These are phyloP conservation scores for Neofusicoccum parvum DNA, from an alignment of 2,329 filamentous ascomycete genomes.

Conservation along the genomic window DNA sequence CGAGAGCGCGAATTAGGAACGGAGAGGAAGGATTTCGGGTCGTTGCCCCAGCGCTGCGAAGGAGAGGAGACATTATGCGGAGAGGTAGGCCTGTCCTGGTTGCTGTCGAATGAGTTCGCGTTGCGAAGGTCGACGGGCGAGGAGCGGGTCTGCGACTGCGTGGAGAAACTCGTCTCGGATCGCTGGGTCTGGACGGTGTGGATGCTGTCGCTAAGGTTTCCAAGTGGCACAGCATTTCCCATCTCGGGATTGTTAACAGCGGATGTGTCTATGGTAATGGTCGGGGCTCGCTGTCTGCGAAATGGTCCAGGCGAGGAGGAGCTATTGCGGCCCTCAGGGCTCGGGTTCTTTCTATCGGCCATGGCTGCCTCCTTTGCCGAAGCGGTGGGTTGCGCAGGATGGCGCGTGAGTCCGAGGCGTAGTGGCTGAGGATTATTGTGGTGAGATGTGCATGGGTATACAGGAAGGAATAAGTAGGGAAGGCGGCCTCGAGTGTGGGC, in stretches of 20 bases:
- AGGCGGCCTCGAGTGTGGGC: neutral
- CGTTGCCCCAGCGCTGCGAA: slow-evolving; percentile 52
- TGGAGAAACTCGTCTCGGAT: slow-evolving; percentile 23
- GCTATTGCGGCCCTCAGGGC: slow-evolving; percentile 26
- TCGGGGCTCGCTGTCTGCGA: slow-evolving; percentile 48
- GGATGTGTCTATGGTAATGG: slow-evolving; percentile 57
- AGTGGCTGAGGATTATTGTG: slow-evolving; percentile 13
- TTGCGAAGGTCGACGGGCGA: slow-evolving; percentile 42
- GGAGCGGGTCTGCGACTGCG: slow-evolving; percentile 34
- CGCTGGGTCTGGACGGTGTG: slow-evolving; percentile 27
- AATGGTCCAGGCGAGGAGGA: slow-evolving; percentile 33
- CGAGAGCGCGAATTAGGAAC: slow-evolving; percentile 66
- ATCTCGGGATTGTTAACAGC: slow-evolving; percentile 44
- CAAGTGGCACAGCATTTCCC: slow-evolving; percentile 38
- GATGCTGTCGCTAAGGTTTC: slow-evolving; percentile 30
- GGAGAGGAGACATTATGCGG: slow-evolving; percentile 70
- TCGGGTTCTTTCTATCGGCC: slow-evolving; percentile 30
- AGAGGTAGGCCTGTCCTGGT: slow-evolving; percentile 65
- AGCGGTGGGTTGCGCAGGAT: slow-evolving; percentile 2
- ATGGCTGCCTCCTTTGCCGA: slow-evolving; percentile 26
- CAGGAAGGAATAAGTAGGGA: slow-evolving; percentile 18
- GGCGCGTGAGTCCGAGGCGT: slow-evolving; percentile 1
- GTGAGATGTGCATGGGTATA: slow-evolving; percentile 20
- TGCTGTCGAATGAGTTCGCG: slow-evolving; percentile 65
- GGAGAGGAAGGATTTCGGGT: slow-evolving; percentile 61